Base-by-base conservation (phyloP, 2,329 filamentous ascomycete genomes). In the Neoscytalidium dimidiatum region DNA sequence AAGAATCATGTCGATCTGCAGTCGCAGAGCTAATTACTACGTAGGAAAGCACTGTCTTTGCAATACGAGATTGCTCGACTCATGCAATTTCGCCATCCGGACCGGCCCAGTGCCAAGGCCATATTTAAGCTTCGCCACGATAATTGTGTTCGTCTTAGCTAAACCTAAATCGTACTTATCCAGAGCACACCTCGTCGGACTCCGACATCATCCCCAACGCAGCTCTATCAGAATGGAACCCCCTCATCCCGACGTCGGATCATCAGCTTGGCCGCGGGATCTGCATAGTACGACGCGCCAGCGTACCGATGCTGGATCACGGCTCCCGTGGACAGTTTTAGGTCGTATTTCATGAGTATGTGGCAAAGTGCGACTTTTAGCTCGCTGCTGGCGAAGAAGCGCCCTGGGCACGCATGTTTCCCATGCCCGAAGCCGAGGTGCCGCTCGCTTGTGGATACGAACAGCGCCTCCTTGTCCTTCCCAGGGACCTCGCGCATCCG, bases 381-480 rank as follows among this genome's bases (percentile, higher is more conserved):
- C 46, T 67, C 66, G 21, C 64, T 67, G n/a, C 33, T 11, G 13
- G 67, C 67, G 31, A 68, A 68, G 64, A 68, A 68, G n/a, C 67
- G 64, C 3, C 66, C 66, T 2, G 66, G 66, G 35, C 66, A 67
- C 23, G 64, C 67, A 52, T 67, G 64, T n/a, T 56, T 29, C 14
- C 64, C 66, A 35, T 69, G 66, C 0, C 70, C 69, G 48, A 72
- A 71, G 4, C 17, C 53, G 1, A 71, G 44, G 9, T 69, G 66
- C 1, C 70, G 60, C 35, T 72, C 69, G 11, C 48, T 41, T 7
- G 61, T 66, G 13, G 64, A 64, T 9, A 66, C 67, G 38, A 69
- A 65, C 21, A 68, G 66, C 9, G 28, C 46, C 2, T 52, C 60
- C 33, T 58, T 66, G 14, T 61, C 65, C n/a, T 62, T 51, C 2